Conservation (phyloP, 495 filamentous ascomycete genomes). For the Aspergillus steynii region DNA sequence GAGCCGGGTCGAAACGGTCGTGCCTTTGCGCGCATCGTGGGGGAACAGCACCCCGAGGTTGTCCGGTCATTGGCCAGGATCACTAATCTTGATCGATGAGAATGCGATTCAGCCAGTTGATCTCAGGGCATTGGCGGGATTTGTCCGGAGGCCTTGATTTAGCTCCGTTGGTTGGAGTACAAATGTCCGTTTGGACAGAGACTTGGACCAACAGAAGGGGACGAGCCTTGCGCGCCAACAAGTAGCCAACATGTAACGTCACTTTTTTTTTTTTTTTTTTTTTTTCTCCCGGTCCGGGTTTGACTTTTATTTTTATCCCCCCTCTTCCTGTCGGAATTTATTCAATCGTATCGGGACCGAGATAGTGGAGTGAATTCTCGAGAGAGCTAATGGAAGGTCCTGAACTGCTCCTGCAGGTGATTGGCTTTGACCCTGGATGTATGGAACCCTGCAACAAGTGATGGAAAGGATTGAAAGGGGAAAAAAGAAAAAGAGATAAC, state of each 20-base stretch:
- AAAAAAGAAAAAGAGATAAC: neutral
- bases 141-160: neutral
- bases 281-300: neutral
- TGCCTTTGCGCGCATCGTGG: neutral
- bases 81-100: neutral
- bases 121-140: neutral
- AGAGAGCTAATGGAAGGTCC: neutral
- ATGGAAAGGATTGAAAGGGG: neutral
- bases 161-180: neutral
- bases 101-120: neutral
- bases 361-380: neutral
- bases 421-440: neutral
- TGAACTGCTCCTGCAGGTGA: neutral
- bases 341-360: neutral
- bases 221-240: neutral
- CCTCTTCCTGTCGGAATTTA: neutral
- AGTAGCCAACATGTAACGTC: neutral
- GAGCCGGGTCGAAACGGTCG: too few relatives aligned
- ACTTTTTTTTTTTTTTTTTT: neutral
- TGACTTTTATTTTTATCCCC: neutral
- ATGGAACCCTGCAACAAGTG: neutral
- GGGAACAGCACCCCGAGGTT: neutral
- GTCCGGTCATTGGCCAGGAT: neutral
- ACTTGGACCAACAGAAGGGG: neutral
- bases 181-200: neutral